Percentiles rank a stretch among this genome's conserved stretches.
These are phyloP conservation scores for Sphaerulina populicola DNA, from an alignment of 2,329 filamentous ascomycete species.

Conservation along the genomic window DNA sequence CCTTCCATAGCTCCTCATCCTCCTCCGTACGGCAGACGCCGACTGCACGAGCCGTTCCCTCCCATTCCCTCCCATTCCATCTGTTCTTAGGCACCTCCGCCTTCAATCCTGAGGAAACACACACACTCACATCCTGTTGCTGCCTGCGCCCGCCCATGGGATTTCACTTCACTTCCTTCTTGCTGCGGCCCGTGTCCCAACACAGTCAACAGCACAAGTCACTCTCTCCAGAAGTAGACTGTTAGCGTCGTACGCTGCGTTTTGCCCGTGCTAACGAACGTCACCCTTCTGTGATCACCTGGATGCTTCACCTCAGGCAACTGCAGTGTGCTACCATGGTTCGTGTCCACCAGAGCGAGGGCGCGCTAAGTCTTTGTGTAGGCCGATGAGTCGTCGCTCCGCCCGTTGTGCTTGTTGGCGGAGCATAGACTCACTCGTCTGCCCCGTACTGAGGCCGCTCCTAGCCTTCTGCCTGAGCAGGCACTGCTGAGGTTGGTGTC, in stretches of 20 bases:
- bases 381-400: constrained; percentile 3
- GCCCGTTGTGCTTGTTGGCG: constrained; percentile 6
- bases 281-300: not conserved
- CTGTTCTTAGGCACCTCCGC: not conserved
- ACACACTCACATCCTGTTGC: not conserved
- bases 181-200: not conserved
- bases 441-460: constrained; percentile 5
- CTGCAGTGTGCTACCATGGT: constrained; percentile 4
- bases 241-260: not conserved
- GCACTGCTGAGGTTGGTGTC: constrained; percentile 1
- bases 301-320: constrained; percentile 1
- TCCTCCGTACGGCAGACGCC: not conserved
- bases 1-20: not conserved
- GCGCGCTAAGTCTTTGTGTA: constrained; percentile 1
- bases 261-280: not conserved
- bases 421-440: not conserved
- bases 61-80: not conserved
- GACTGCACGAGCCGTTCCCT: constrained; percentile 1
- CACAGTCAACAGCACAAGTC: not conserved
- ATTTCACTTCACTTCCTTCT: not conserved
- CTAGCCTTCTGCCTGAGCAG: constrained; percentile 7
- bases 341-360: constrained; percentile 3
- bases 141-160: constrained; percentile 3
- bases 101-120: not conserved
- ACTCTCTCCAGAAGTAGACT: constrained; percentile 1